Evolutionary conservation across 257 asterid genomes (phyloP), one percentile per base, ranked within the genome.

Genomic region (Rubia yunnanensis): DNA sequence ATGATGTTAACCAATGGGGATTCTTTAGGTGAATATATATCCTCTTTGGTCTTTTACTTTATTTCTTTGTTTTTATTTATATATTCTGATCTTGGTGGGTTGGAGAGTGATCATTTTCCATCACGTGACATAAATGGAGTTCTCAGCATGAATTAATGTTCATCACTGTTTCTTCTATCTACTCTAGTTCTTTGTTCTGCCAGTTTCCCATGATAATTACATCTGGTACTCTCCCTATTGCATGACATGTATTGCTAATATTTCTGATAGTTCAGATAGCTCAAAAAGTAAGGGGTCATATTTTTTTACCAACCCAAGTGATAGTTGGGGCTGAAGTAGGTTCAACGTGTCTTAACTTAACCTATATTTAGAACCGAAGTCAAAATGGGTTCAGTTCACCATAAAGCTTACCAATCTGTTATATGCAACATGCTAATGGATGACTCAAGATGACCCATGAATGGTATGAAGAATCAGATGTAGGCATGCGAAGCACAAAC

Each of bases 1-100:
- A 74, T 71, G 67, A 66, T 85, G 86, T 32, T 72, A 39, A 49
- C 53, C 48, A 27, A 56, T 6, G 71, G 72, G 17, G 69, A 63
- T 54, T 64, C 64, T 54, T 63, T 74, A 68, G 83, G 86, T 79
- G 7, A 27, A 66, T 15, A 18, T 24, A 8, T 22, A 15, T 31
- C 23, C 26, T 5, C 34, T 41, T 28, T n/a, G 23, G 0, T 44
- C 8, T 49, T 22, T 50, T 50, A 44, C 3, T 50, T 50, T 49
- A 5, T 20, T 49, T 49, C 55, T 49, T 49, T 49, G 22, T 41
- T 49, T 49, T 49, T 44, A 41, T 3, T 13, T 13, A 41, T 1
- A 14, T 44, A 3, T 15, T 14, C 4, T 14, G n/a, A n/a, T n/a
- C n/a, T n/a, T n/a, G n/a, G n/a, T n/a, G 39, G 39, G 39, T 4